Evolutionary conservation across 176 grass and related monocot species (phyloP).

Genomic region (Ensete ventricosum): DNA sequence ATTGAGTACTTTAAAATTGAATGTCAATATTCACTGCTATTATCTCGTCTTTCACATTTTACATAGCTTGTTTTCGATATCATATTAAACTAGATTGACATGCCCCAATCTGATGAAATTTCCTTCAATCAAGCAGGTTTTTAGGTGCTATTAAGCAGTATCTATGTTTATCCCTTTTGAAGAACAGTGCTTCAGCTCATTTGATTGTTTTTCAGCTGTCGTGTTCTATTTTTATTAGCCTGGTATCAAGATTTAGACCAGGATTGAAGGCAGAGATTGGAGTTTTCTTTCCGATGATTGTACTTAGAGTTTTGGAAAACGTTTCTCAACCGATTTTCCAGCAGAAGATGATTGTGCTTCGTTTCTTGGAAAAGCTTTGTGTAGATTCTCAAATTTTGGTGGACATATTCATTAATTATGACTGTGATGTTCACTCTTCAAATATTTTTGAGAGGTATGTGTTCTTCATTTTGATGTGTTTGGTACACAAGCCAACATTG

Average conservation of each 20-base stretch:
- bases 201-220: conserved; percentile 99
- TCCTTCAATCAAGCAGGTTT: conserved; percentile 61
- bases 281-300: conserved; percentile 98
- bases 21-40: neutral
- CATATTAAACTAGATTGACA: neutral
- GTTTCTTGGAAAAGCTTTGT: conserved; percentile 95
- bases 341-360: conserved; percentile 92
- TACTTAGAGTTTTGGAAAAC: conserved; percentile 95
- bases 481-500: neutral
- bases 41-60: neutral
- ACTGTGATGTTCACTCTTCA: conserved; percentile 97
- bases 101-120: conserved; percentile 18
- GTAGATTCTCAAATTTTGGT: conserved; percentile 94
- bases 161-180: conserved; percentile 88
- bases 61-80: neutral
- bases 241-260: conserved; percentile 94
- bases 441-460: conserved; percentile 97
- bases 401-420: conserved; percentile 98
- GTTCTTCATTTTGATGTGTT: neutral
- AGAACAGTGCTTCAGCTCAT: conserved; percentile 94
- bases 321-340: conserved; percentile 96
- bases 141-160: conserved; percentile 99
- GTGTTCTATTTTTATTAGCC: conserved; percentile 98
- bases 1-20: neutral
- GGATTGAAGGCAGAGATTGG: conserved; percentile 99